Evolutionary conservation across 1,284 basidiomycete species (phyloP), one percentile per base, ranked within the genome.

Genomic region (Ustilago cynodontis): DNA sequence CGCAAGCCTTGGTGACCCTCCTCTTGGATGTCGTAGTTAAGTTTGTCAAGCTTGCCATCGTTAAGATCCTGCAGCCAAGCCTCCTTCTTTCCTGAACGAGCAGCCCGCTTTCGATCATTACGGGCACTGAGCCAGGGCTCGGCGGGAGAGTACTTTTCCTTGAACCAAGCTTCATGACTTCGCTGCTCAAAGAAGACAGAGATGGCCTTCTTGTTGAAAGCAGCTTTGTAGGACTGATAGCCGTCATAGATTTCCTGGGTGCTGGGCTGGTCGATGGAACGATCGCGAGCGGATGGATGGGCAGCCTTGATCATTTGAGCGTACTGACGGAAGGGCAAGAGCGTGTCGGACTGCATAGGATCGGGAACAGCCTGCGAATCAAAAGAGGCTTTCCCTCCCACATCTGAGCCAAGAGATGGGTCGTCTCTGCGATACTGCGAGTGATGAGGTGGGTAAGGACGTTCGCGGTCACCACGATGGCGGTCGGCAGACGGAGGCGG

Each of bases 91-190:
- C 82, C 82, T 14, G 57, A 35, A 24, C 83, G 63, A 24, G 79
- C 83, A 3, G 63, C 54, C 26, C 67, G 70, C 61, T 78, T 78
- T 20, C 82, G 71, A 39, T 57, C 37, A 18, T 51, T 59, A 4
- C 82, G 53, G 16, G 61, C 73, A 8, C n/a, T 41, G 29, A 71
- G 68, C 45, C 67, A 74, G 1, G 70, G 71, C 24, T 75, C 65
- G 20, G 51, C 53, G 6, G 75, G 59, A 4, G 69, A 73, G 58
- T 84, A 85, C 61, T 82, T 82, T 52, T 85, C 83, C 41, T 65
- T 65, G 65, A 85, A 85, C 80, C 82, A 85, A 14, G 71, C 71
- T 33, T 78, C 74, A 41, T 80, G 58, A 14, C 65, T 69, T 33
- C 81, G 71, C 31, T 76, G 67, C n/a, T 80, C 65, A 33, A 79